phyloP scores from a whole-genome alignment of 2,329 filamentous ascomycete species.

The Talaromyces sp. region DNA sequence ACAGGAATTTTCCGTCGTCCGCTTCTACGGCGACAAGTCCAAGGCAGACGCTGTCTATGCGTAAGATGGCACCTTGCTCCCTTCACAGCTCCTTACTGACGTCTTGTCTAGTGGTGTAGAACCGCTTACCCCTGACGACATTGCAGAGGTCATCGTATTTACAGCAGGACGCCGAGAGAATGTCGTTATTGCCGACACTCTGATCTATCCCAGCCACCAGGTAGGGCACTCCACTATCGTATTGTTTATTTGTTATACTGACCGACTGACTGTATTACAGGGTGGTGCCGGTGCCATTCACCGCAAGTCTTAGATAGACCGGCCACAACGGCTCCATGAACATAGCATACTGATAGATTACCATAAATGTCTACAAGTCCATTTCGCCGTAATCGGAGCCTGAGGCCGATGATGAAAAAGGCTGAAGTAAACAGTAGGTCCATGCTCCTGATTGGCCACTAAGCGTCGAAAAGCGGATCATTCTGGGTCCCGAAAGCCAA shows the following conservation, averaged over 20 bases:
- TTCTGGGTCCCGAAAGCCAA: neutral
- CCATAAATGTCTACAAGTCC: neutral
- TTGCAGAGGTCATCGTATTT: conserved; percentile 88
- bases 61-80: conserved; percentile 46
- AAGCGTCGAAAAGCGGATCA: neutral
- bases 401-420: conserved; percentile 2
- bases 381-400: neutral
- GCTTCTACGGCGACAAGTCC: conserved; percentile 81
- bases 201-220: conserved; percentile 88
- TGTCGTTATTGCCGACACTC: conserved; percentile 80
- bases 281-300: conserved; percentile 18
- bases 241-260: neutral
- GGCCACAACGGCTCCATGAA: neutral
- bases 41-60: conserved; percentile 90
- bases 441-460: conserved; percentile 1
- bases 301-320: conserved; percentile 7
- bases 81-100: neutral
- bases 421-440: neutral
- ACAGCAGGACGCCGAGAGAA: conserved; percentile 80
- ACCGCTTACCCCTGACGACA: conserved; percentile 82
- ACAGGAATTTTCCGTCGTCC: conserved; percentile 77
- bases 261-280: conserved; percentile 4
- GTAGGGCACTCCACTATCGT: conserved; percentile 42
- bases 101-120: conserved; percentile 61
- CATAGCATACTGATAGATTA: conserved; percentile 2